Percentiles rank a stretch among this genome's conserved stretches.
Conservation (phyloP, 2,329 filamentous ascomycete genomes). For the Fusarium drepaniforme region DNA sequence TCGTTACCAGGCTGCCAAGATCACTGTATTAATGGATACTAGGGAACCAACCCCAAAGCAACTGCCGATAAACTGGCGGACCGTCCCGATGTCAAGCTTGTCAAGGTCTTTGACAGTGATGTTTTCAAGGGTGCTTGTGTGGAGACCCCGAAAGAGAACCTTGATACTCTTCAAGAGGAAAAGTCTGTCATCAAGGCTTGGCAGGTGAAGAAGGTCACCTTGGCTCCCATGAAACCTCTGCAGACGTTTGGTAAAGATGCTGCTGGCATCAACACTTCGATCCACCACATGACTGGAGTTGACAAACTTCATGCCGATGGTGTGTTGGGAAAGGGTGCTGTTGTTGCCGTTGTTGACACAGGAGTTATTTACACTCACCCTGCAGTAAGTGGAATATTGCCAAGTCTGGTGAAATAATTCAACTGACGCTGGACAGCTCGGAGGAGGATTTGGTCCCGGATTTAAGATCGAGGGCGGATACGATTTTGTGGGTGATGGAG, state of each 20-base stretch:
- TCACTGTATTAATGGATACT: background rate
- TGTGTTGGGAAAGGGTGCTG: background rate
- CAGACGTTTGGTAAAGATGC: background rate
- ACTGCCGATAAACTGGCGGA: background rate
- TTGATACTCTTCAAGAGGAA: background rate
- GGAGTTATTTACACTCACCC: background rate
- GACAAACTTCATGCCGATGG: background rate
- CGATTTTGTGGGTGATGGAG: slow-evolving; percentile 38
- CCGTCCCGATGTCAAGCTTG: background rate
- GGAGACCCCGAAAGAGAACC: background rate
- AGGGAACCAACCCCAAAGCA: background rate
- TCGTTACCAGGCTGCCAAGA: background rate
- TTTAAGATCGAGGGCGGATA: slow-evolving; percentile 44
- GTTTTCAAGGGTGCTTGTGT: background rate
- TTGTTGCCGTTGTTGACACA: background rate
- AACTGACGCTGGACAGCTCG: slow-evolving; percentile 25
- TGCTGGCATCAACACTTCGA: background rate
- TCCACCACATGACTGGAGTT: slow-evolving; percentile 1
- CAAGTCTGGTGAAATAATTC: too few species aligned
- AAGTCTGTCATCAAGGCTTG: background rate
- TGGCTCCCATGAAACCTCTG: background rate
- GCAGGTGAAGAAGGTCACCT: background rate
- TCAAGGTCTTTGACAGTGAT: background rate
- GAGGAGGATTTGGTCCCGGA: slow-evolving; percentile 40
- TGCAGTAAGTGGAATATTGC: background rate